Base-by-base conservation (phyloP, 176 grass and related monocot species). In the Aegilops bicornis region DNA sequence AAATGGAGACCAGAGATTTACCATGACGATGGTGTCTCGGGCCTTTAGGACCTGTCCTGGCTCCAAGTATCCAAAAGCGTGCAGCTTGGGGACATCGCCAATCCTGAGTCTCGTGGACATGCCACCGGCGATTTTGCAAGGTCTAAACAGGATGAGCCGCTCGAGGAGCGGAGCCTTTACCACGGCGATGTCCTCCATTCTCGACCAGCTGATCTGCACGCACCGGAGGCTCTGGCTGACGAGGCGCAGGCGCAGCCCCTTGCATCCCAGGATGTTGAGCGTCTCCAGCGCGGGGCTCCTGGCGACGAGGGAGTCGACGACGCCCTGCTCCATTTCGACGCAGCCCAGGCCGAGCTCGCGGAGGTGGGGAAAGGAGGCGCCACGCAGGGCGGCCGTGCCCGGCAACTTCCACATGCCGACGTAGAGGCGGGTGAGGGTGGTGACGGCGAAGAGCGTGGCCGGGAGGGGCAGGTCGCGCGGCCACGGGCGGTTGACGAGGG, bases 21-120 rank as follows among this genome's bases (percentile, higher is more conserved):
- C 82, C 60, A n/a, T 76, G 82, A 76, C 11, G 71, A 64, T 22
- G 22, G 56, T 75, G 82, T 64, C 29, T 43, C 27, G 58, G 27
- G 64, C 64, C 70, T 76, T 59, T 3, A 84, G 82, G 56, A 23
- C 24, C 6, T 31, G 61, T 2, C 25, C 27, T 5, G 71, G 56
- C 58, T 64, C 19, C 82, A 84, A 64, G 36, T 32, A 40, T 7
- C 78, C 78, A 67, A 86, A 37, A 2, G 52, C 3, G 6, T 13
- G 16, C 84, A 86, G 63, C n/a, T 69, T 86, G 32, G 84, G 75
- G 64, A 64, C 84, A 16, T 79, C 43, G 33, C 22, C 83, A 5
- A 85, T 85, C 83, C 17, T 85, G 22, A 77, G 8, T 15, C 73
- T 67, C 29, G 15, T 22, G 11, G 47, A 86, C 1, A 35, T 30